Conservation (phyloP, 75 land plant species). For the Sequoiadendron giganteum region DNA sequence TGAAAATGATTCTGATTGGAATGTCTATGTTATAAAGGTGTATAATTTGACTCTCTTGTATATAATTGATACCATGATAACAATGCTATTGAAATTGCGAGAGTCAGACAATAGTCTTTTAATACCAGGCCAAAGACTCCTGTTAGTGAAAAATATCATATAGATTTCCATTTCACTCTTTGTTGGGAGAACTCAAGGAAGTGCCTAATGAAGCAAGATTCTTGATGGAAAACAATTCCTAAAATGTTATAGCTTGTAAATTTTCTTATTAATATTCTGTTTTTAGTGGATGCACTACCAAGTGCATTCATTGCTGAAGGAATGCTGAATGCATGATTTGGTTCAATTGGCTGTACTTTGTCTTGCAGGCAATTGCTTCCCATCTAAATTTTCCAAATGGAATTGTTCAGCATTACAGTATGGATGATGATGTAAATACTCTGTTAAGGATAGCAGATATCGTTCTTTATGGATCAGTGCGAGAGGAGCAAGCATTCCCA, state of each 20-base stretch:
- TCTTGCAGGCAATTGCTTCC: conserved; percentile 68
- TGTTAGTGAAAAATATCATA: neutral
- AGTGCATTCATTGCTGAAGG: neutral
- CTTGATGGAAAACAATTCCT: neutral
- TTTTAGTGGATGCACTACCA: neutral
- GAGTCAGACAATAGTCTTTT: neutral
- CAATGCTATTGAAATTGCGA: neutral
- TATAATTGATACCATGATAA: neutral
- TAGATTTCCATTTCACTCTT: neutral
- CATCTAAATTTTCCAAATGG: conserved; percentile 60
- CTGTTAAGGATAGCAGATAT: conserved; percentile 72
- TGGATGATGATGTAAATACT: conserved; percentile 60
- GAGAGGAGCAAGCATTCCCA: conserved; percentile 79
- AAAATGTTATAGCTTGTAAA: neutral
- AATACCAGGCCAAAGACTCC: neutral
- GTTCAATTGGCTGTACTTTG: neutral
- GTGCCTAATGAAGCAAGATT: neutral
- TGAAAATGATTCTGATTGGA: neutral
- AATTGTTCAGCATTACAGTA: conserved; percentile 58
- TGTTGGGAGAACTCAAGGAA: neutral
- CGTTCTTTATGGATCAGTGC: conserved; percentile 73
- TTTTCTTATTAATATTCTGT: neutral
- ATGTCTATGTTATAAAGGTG: neutral
- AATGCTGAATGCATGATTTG: neutral
- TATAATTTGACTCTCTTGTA: neutral